phyloP scores from a whole-genome alignment of 306 rosid genomes.

The Purshia tridentata region DNA sequence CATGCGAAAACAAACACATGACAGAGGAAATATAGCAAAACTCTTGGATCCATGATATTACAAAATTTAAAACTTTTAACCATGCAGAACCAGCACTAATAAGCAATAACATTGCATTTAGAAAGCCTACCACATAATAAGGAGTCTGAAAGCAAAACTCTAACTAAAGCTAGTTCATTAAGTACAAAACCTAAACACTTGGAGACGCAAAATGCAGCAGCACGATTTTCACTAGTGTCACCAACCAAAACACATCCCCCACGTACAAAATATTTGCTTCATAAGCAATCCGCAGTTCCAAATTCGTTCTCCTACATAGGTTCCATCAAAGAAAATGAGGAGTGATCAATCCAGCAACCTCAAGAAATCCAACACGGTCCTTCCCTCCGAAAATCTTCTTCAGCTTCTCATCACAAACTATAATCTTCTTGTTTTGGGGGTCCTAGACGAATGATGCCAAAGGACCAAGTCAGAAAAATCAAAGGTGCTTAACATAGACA shows the following conservation, averaged over 20 bases:
- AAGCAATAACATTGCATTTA: conserved; percentile 13
- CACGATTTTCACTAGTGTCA: conserved; percentile 22
- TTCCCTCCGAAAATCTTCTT: conserved; percentile 76
- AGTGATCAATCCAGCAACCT: conserved; percentile 78
- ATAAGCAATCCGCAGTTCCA: conserved; percentile 8
- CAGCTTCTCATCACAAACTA: conserved; percentile 83
- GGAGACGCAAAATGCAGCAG: conserved; percentile 28
- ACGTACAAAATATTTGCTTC: conserved; percentile 29
- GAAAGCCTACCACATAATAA: conserved; percentile 28
- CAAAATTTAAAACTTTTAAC: conserved; percentile 8
- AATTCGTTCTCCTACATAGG: background rate
- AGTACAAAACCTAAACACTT: conserved; percentile 27
- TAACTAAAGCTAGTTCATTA: conserved; percentile 34
- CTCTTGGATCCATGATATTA: conserved; percentile 8
- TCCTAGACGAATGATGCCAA: conserved; percentile 42
- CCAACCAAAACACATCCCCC: conserved; percentile 39
- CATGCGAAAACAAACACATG: background rate
- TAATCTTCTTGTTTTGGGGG: conserved; percentile 73
- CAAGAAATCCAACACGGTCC: conserved; percentile 80
- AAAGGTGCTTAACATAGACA: background rate
- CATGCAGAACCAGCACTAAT: conserved; percentile 4
- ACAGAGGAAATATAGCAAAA: conserved; percentile 12
- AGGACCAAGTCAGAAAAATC: conserved; percentile 16
- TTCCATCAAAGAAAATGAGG: conserved; percentile 72
- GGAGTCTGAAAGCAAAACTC: conserved; percentile 27